Evolutionary conservation across 202 grass and related monocot genomes (phyloP).

Genomic region (Brachypodium distachyon): DNA sequence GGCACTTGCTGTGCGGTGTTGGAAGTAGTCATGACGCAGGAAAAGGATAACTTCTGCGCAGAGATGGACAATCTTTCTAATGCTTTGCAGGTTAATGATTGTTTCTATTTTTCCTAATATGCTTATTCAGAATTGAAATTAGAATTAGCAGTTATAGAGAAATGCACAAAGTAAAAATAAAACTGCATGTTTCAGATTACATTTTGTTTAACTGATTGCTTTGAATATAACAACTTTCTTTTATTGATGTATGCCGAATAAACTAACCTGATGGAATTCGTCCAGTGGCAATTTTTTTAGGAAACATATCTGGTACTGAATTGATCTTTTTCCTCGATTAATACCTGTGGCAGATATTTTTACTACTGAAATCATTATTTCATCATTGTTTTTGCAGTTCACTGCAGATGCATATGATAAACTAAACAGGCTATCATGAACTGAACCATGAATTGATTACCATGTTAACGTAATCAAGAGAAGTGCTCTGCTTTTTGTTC

Average conservation of each 20-base stretch:
- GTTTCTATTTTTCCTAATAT: neutral
- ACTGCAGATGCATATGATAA: neutral
- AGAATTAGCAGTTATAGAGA: neutral
- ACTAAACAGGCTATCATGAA: neutral
- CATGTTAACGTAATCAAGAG: neutral
- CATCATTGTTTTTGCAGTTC: neutral
- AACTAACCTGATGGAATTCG: neutral
- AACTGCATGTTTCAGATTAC: neutral
- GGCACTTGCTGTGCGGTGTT: slow-evolving; percentile 43
- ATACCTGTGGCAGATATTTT: neutral
- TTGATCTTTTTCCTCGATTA: too few species aligned
- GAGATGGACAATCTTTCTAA: slow-evolving; percentile 46
- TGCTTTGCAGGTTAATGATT: slow-evolving; percentile 41
- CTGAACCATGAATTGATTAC: neutral
- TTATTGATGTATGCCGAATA: neutral
- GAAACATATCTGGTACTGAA: too few species aligned
- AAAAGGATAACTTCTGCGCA: slow-evolving; percentile 47
- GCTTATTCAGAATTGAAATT: neutral
- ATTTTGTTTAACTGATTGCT: neutral
- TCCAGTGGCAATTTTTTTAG: neutral
- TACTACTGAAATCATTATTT: slow-evolving; percentile 3
- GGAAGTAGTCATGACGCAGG: slow-evolving; percentile 45
- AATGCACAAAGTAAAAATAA: neutral
- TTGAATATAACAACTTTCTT: neutral
- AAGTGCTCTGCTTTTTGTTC: neutral